Base-by-base conservation (phyloP, 371 early-diverging fungal genomes). In the Syncephalastrum racemosum region DNA sequence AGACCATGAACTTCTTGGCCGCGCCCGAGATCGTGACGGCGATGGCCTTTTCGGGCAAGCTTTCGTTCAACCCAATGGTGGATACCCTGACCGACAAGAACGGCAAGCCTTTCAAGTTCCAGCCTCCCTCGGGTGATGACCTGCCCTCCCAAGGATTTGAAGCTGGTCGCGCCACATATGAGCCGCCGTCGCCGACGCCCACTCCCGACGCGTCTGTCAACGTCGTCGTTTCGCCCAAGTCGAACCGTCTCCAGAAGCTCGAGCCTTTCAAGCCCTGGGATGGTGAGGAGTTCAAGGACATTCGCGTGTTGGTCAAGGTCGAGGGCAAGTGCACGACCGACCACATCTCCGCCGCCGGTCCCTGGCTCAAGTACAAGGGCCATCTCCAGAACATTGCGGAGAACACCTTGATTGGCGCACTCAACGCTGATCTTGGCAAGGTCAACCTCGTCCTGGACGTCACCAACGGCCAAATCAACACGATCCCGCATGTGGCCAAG, bases 281-380 rank as follows among this genome's bases (percentile, higher is more conserved):
- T 68, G 92, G 94, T 40, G 68, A 88, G 55, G 97, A 97, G 64
- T 83, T 89, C 54, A 68, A 83, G 56, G 64, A 88, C 53, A 70
- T 91, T 25, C 82, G 83, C 18, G 89, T 97, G 16, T 75, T 96
- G 50, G 82, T 96, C 64, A 95, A 94, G 70, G 96, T 93, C 46
- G 84, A 93, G 77, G 98, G 98, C 66, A 97, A 97, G 74, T 97
- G 98, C 80, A 97, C 98, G 5, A 97, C 98, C 4, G 97, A 96
- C 76, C 96, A 97, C 68, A 96, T 97, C 66, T 92, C 92, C 50
- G 92, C 92, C 19, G 97, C 95, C 46, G 97, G 97, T 27, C 93
- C 92, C 24, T 97, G 98, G 97, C 80, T 97, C 62, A 97, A 96
- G 73, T 97, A 93, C 83, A 92, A 93, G 77, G 97, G 97, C 4